These are phyloP conservation scores for Hyaloscypha hepaticicola DNA, from an alignment of 495 filamentous ascomycete genomes.

Conservation along the genomic window DNA sequence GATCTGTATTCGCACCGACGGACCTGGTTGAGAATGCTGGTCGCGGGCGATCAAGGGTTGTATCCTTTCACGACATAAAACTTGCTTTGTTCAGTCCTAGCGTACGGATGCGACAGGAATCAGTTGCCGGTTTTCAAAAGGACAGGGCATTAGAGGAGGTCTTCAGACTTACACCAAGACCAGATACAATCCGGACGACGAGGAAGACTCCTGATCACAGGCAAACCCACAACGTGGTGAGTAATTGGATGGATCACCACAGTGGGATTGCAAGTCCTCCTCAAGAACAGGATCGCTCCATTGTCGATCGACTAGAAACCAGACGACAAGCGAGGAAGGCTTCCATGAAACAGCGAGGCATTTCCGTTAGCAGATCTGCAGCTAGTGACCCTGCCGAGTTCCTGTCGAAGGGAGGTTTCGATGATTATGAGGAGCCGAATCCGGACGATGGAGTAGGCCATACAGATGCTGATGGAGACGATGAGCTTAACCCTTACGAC, in stretches of 20 bases:
- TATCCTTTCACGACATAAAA: slow-evolving; percentile 54
- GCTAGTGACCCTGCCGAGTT: slow-evolving; percentile 57
- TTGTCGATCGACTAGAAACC: slow-evolving; percentile 58
- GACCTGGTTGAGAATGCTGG: slow-evolving; percentile 60
- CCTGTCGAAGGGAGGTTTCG: slow-evolving; percentile 41
- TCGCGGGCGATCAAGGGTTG: slow-evolving; percentile 37
- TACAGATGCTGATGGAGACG: slow-evolving; percentile 74
- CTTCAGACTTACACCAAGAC: slow-evolving; percentile 60
- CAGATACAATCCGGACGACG: slow-evolving; percentile 22
- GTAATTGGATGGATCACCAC: slow-evolving; percentile 79
- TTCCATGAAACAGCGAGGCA: slow-evolving; percentile 21
- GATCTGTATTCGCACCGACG: slow-evolving; percentile 68
- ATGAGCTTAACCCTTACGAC: slow-evolving; percentile 82
- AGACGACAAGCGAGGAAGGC: slow-evolving; percentile 32
- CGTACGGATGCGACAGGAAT: slow-evolving; percentile 73
- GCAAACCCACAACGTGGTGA: slow-evolving; percentile 72
- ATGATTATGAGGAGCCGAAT: slow-evolving; percentile 34
- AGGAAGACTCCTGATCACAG: slow-evolving; percentile 51
- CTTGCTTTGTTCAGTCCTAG: slow-evolving; percentile 64
- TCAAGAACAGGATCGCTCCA: slow-evolving; percentile 56
- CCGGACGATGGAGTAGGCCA: slow-evolving; percentile 35
- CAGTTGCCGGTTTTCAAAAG: slow-evolving; percentile 79
- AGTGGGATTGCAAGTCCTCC: slow-evolving; percentile 64
- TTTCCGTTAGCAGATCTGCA: slow-evolving; percentile 50
- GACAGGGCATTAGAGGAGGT: slow-evolving; percentile 91